These are phyloP conservation scores for Adansonia rubrostipa DNA, from an alignment of 441 rosid genomes.

Conservation along the genomic window DNA sequence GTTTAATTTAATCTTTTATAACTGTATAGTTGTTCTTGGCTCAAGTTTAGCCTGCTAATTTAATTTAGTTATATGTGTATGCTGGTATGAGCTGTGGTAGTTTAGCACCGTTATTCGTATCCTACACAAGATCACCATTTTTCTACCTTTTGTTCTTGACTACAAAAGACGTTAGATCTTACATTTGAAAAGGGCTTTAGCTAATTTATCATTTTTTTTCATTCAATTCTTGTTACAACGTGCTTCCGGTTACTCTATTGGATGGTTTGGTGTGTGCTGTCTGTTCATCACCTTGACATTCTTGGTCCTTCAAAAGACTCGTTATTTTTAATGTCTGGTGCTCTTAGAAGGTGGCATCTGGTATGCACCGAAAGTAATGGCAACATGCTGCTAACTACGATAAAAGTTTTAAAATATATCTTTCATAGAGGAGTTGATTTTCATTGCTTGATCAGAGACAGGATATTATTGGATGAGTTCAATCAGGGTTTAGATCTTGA, in stretches of 20 bases:
- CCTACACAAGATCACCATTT: not conserved
- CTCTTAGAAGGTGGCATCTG: not conserved
- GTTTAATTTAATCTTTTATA: not conserved
- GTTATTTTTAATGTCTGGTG: not conserved
- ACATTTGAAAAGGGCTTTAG: not conserved
- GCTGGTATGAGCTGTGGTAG: not conserved
- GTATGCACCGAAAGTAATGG: not conserved
- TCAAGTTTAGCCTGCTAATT: not conserved
- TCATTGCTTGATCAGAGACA: not conserved
- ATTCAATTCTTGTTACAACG: not conserved
- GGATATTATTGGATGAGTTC: not conserved
- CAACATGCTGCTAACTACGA: constrained; percentile 1
- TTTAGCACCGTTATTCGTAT: not conserved
- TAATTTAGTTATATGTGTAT: not conserved
- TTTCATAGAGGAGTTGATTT: not conserved
- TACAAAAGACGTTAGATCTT: not conserved
- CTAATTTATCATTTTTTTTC: not conserved
- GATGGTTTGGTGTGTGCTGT: not conserved
- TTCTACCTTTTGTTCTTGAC: not conserved
- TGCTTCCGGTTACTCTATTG: not conserved
- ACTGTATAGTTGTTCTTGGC: not conserved
- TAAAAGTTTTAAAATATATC: not conserved
- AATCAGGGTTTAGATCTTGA: constrained; percentile 18
- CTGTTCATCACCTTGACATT: not conserved
- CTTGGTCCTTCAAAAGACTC: not conserved